Conservation (phyloP, 148 eudicot species). For the Pouteria glomerata region DNA sequence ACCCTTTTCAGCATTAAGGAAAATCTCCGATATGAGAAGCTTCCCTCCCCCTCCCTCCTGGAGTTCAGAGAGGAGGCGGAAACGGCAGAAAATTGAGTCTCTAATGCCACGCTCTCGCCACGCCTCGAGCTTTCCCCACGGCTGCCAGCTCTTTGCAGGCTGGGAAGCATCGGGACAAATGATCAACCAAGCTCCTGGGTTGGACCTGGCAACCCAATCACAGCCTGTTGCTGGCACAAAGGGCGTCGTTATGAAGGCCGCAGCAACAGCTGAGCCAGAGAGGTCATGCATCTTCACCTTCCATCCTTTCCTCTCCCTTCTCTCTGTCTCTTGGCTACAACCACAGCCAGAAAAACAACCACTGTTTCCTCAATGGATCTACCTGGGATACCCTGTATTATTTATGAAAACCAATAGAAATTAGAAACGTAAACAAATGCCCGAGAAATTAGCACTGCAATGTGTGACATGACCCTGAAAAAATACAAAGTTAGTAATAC, state of each 20-base stretch:
- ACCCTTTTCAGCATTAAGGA: conserved; percentile 47
- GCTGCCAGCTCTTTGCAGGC: conserved; percentile 56
- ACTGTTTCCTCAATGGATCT: conserved; percentile 33
- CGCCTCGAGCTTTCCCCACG: conserved; percentile 66
- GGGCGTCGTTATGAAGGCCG: conserved; percentile 63
- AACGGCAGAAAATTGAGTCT: conserved; percentile 48
- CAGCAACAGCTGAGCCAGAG: conserved; percentile 64
- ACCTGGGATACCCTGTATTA: conserved; percentile 34
- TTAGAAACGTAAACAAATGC: background rate
- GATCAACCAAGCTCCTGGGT: conserved; percentile 60
- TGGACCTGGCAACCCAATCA: conserved; percentile 58
- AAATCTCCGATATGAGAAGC: conserved; percentile 47
- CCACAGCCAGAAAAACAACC: conserved; percentile 29
- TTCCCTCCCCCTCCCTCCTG: conserved; percentile 43
- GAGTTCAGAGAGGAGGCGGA: conserved; percentile 41
- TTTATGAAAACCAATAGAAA: background rate
- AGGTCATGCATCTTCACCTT: conserved; percentile 60
- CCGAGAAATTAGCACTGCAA: background rate
- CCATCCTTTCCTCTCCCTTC: conserved; percentile 62
- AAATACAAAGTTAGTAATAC: background rate
- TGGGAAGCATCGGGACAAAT: conserved; percentile 39
- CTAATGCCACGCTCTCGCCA: conserved; percentile 51
- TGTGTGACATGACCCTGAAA: background rate
- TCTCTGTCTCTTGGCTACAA: conserved; percentile 31
- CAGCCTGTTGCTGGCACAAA: conserved; percentile 55